Base-by-base conservation (phyloP, 106 monocot species). In the Triglochin maritima region DNA sequence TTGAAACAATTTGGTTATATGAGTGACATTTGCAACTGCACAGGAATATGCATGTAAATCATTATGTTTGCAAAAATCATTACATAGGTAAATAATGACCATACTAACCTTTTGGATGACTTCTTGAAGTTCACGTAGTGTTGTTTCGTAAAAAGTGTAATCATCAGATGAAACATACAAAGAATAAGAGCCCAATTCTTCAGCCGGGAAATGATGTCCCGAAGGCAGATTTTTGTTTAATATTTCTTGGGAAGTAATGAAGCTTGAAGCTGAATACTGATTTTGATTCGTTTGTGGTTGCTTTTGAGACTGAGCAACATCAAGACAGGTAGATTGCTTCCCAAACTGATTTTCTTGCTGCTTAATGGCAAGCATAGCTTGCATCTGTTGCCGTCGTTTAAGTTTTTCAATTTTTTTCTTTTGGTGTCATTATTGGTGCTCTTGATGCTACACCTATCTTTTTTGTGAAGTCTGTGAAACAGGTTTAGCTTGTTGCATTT, bases 331-430 rank as follows among this genome's bases (percentile, higher is more conserved):
- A 49, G 70, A 74, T 70, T 84, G 79, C 69, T 76, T 78, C 72
- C 74, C 75, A 74, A 87, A 81, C 60, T 90, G 87, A 65, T 85
- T 87, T 41, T 81, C 80, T 60, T 90, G 94, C 75, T 95, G 87
- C 71, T 95, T 83, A 75, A 95, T 95, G 49, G 94, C 94, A 49
- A 85, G 79, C 81, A 90, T 75, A 66, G 94, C 94, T 59, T 85
- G 94, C 83, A 95, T 90, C 56, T 90, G 80, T 57, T 90, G 94
- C 2, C 82, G 79, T 6, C 90, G 68, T 49, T 85, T 87, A 46
- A 95, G 78, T 63, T 95, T 95, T 75, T 95, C 90, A 8, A 90
- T 85, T 75, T 95, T n/a, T 95, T 72, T 87, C 94, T 80, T 87
- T 87, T 72, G 94, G 87, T 58, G 94, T 90, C 94, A 95, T 95